Base-by-base conservation (phyloP, 208 protist genomes). In the Strigomonas culicis region DNA sequence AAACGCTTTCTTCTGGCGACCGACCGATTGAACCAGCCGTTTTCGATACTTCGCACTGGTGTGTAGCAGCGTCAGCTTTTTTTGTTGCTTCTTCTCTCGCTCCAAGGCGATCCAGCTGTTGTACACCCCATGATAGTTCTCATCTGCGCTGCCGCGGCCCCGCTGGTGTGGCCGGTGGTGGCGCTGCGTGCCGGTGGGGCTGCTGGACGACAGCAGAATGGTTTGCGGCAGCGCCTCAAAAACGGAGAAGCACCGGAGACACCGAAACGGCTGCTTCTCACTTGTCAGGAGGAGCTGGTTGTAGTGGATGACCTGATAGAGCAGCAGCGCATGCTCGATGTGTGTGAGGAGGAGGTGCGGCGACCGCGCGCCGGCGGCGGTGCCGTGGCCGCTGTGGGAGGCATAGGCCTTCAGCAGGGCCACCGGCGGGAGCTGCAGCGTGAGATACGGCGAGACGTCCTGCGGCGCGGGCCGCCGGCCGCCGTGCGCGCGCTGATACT, bases 321-420 rank as follows among this genome's bases (percentile, higher is more conserved):
- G 43, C 10, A 83, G 43, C 17, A 70, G 39, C 19, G 56, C 34
- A n/a, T n/a, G n/a, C n/a, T n/a, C n/a, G n/a, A n/a, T n/a, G n/a
- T n/a, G n/a, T n/a, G n/a, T n/a, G n/a, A n/a, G n/a, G n/a, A n/a
- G n/a, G n/a, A n/a, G n/a, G n/a, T n/a, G n/a, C n/a, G n/a, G n/a
- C n/a, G n/a, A n/a, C n/a, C n/a, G n/a, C n/a, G n/a, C n/a, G n/a
- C n/a, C n/a, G n/a, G n/a, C n/a, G n/a, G n/a, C n/a, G n/a, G n/a
- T n/a, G n/a, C n/a, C n/a, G n/a, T n/a, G n/a, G n/a, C n/a, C n/a
- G n/a, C n/a, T n/a, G n/a, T n/a, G n/a, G n/a, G n/a, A n/a, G n/a
- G n/a, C n/a, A n/a, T n/a, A n/a, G n/a, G n/a, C n/a, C n/a, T n/a
- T n/a, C n/a, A n/a, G n/a, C n/a, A n/a, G n/a, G n/a, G n/a, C n/a